Evolutionary conservation across 2,329 filamentous ascomycete genomes (phyloP).

Genomic region (Trichoderma citrinoviride): DNA sequence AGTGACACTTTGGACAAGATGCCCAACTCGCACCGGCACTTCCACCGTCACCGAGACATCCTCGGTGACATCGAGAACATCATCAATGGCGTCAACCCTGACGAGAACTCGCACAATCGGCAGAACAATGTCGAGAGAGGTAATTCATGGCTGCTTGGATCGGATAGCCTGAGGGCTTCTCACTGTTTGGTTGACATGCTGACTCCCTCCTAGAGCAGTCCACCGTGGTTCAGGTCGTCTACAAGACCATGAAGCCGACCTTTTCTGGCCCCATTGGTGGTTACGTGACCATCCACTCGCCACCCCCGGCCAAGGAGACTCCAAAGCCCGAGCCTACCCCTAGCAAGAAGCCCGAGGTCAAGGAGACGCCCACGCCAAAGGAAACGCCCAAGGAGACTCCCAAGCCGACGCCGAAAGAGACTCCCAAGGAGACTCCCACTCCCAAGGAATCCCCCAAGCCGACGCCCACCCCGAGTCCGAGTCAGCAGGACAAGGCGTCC

Average conservation of each 20-base stretch:
- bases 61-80: slow-evolving; percentile 33
- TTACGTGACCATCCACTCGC: slow-evolving; percentile 38
- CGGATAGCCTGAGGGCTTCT: background rate
- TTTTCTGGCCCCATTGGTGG: slow-evolving; percentile 45
- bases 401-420: slow-evolving; percentile 9
- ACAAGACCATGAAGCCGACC: slow-evolving; percentile 41
- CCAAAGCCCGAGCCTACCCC: slow-evolving; percentile 19
- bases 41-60: slow-evolving; percentile 30
- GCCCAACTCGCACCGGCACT: slow-evolving; percentile 31
- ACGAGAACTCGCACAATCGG: background rate
- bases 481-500: background rate
- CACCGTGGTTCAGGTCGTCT: slow-evolving; percentile 38
- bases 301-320: slow-evolving; percentile 20
- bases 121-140: background rate
- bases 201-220: background rate
- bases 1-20: slow-evolving; percentile 28
- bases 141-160: background rate
- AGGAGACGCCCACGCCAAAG: slow-evolving; percentile 18
- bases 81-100: slow-evolving; percentile 23
- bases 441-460: slow-evolving; percentile 25
- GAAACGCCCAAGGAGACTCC: slow-evolving; percentile 21
- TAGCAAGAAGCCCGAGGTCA: slow-evolving; percentile 3
- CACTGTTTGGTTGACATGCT: background rate
- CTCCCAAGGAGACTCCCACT: slow-evolving; percentile 22
- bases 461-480: slow-evolving; percentile 22